A percentile compares a stretch with the other conserved stretches of the same genome.
Evolutionary conservation across 1,284 basidiomycete species (phyloP).

Genomic region (Irpex rosettiformis): DNA sequence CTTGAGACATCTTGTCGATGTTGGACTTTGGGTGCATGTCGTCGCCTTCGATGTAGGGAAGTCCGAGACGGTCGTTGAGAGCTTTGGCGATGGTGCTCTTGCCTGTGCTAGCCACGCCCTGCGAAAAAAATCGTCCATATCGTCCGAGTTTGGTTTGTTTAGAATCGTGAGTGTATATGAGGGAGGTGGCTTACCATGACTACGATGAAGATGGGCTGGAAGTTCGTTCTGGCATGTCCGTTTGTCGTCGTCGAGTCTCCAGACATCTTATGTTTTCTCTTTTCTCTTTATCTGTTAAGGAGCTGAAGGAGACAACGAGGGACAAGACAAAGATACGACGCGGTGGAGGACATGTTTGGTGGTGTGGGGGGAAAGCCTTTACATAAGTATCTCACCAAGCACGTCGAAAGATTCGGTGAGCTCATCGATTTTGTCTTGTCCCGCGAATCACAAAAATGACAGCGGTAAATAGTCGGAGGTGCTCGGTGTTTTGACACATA

Average conservation of each 20-base stretch:
- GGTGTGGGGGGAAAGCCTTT: neutral
- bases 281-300: neutral
- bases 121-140: neutral
- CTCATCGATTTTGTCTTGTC: neutral
- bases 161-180: too few species aligned
- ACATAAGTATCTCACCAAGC: too few species aligned
- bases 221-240: neutral
- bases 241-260: neutral
- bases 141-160: conserved; percentile 1
- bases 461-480: neutral
- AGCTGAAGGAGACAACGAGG: neutral
- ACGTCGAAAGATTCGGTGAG: neutral
- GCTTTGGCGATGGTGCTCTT: conserved; percentile 82
- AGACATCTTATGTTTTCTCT: neutral
- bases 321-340: neutral
- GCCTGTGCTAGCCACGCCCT: conserved; percentile 84
- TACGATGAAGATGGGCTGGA: conserved; percentile 36
- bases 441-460: neutral
- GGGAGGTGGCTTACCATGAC: conserved; percentile 40
- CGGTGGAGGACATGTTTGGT: neutral
- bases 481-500: neutral
- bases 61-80: conserved; percentile 53
- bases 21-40: conserved; percentile 82
- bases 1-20: conserved; percentile 85
- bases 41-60: conserved; percentile 90